Evolutionary conservation across 2,329 filamentous ascomycete genomes (phyloP).

Genomic region (Claviceps fusiformis): DNA sequence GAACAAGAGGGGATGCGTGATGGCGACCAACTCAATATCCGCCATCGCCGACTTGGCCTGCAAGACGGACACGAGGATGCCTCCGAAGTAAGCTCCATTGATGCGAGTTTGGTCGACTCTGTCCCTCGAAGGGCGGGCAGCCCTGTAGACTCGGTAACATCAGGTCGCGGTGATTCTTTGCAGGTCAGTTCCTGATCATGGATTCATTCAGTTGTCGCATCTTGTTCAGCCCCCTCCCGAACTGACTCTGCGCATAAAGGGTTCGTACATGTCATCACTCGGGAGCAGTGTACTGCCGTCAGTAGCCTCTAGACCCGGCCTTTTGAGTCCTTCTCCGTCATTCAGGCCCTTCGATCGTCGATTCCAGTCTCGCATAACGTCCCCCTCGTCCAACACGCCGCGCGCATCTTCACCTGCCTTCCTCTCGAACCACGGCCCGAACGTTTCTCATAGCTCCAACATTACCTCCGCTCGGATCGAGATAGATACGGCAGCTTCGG

Average conservation of each 20-base stretch:
- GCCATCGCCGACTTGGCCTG: conserved; percentile 28
- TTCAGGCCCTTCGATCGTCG: conserved; percentile 89
- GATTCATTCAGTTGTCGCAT: background rate
- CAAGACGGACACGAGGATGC: conserved; percentile 28
- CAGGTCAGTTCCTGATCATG: conserved; percentile 40
- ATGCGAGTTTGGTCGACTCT: conserved; percentile 32
- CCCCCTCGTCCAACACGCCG: conserved; percentile 40
- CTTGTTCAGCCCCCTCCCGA: background rate
- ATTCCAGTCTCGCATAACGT: conserved; percentile 74
- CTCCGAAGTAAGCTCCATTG: conserved; percentile 40
- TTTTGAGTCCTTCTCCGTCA: conserved; percentile 62
- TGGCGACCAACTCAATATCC: conserved; percentile 1
- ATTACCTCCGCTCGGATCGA: conserved; percentile 48
- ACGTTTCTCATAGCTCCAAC: conserved; percentile 65
- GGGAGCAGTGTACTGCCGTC: conserved; percentile 62
- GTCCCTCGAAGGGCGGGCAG: conserved; percentile 46
- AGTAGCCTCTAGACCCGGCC: conserved; percentile 49
- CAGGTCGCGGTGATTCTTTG: conserved; percentile 67
- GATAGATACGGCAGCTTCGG: conserved; percentile 50
- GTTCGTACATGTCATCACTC: conserved; percentile 50
- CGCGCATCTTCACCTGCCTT: conserved; percentile 68
- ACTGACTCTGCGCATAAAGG: conserved; percentile 29
- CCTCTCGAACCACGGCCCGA: conserved; percentile 62
- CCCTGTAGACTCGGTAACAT: conserved; percentile 53
- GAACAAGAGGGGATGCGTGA: background rate